A percentile compares a stretch with the other conserved stretches of the same genome.
These are phyloP conservation scores for Aspergillus pseudotamarii DNA, from an alignment of 2,329 filamentous ascomycete species.

Conservation along the genomic window DNA sequence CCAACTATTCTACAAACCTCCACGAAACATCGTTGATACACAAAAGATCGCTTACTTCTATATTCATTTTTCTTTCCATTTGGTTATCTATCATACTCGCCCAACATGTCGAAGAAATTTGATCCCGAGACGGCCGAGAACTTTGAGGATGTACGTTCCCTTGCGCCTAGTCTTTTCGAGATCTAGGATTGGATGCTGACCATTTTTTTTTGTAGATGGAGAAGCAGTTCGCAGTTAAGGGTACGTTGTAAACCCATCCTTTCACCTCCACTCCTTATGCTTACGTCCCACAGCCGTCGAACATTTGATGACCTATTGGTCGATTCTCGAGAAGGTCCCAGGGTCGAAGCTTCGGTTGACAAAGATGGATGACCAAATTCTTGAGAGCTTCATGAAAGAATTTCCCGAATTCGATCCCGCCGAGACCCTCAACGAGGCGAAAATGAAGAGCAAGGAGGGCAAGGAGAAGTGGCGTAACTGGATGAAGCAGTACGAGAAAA, in stretches of 20 bases:
- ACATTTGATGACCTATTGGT: slow-evolving; percentile 97
- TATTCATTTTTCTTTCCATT: not conserved
- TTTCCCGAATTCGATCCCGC: slow-evolving; percentile 93
- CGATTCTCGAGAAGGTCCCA: slow-evolving; percentile 85
- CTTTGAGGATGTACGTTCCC: slow-evolving; percentile 64
- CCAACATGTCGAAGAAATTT: slow-evolving; percentile 47
- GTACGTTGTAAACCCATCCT: slow-evolving; percentile 45
- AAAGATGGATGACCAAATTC: slow-evolving; percentile 93
- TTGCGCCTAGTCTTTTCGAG: not conserved
- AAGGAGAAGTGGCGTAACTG: slow-evolving; percentile 96
- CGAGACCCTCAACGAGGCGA: slow-evolving; percentile 79
- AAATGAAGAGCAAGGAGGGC: slow-evolving; percentile 96
- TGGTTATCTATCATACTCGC: slow-evolving; percentile 4
- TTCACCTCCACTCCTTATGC: not conserved
- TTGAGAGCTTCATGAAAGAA: slow-evolving; percentile 79
- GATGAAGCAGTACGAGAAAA: slow-evolving; percentile 91
- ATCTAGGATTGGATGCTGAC: slow-evolving; percentile 18
- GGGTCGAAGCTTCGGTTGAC: slow-evolving; percentile 90
- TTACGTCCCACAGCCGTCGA: slow-evolving; percentile 67
- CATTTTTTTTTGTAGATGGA: slow-evolving; percentile 72
- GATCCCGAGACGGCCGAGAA: slow-evolving; percentile 68
- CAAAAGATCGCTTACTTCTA: not conserved
- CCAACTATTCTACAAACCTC: not conserved
- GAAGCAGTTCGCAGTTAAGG: slow-evolving; percentile 98
- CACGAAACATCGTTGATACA: not conserved